Conservation (phyloP, 805 yeast species). For the Saccharomycopsis oosterbeekiorum region DNA sequence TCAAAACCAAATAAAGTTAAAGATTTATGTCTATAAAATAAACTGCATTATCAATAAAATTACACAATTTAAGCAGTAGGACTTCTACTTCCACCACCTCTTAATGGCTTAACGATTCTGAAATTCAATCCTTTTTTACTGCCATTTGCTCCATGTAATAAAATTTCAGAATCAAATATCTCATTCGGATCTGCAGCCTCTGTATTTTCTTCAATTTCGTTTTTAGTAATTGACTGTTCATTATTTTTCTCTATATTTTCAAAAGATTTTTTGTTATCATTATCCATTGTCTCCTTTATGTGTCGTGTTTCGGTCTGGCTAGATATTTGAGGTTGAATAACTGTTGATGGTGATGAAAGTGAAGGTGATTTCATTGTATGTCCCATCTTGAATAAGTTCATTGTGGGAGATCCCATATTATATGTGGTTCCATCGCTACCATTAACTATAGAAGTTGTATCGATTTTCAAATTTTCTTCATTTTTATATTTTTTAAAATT, state of each 20-base stretch:
- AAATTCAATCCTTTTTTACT: conserved; percentile 37
- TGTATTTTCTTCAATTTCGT: not conserved
- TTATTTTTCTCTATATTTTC: not conserved
- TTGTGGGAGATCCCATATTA: not conserved
- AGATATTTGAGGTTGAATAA: not conserved
- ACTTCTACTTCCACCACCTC: conserved; percentile 36
- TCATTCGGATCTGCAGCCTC: not conserved
- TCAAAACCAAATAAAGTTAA: too few relatives aligned
- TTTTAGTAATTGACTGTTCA: not conserved
- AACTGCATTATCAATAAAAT: not conserved
- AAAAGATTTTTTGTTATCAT: not conserved
- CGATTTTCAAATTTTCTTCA: not conserved
- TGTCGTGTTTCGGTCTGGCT: not conserved
- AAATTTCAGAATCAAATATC: not conserved
- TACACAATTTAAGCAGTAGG: not conserved
- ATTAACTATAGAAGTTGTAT: not conserved
- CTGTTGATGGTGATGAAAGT: not conserved
- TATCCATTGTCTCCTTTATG: not conserved
- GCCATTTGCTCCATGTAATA: conserved; percentile 1
- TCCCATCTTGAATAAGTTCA: not conserved
- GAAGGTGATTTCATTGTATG: not conserved
- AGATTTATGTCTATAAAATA: not conserved
- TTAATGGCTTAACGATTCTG: conserved; percentile 51
- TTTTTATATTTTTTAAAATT: conserved; percentile 20
- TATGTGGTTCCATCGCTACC: not conserved